These are phyloP conservation scores for Exophiala phaeomuriformis DNA, from an alignment of 2,329 filamentous ascomycete genomes.

Conservation along the genomic window DNA sequence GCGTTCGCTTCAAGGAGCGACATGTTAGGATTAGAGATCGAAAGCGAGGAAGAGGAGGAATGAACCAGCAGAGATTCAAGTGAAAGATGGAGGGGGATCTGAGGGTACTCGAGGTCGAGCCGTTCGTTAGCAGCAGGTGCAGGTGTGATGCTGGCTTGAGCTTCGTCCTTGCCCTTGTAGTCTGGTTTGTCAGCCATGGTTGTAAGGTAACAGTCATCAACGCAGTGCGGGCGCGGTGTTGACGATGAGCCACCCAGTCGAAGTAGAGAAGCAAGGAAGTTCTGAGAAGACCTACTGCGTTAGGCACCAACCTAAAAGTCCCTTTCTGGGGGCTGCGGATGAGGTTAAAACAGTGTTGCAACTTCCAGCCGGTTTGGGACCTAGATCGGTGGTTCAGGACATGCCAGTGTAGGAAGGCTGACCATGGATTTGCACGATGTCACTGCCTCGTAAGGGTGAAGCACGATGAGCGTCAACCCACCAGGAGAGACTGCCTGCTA, in stretches of 20 bases:
- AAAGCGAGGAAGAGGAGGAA: constrained; percentile 13
- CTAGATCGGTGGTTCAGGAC: neutral
- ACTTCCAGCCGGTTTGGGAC: neutral
- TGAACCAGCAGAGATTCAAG: constrained; percentile 24
- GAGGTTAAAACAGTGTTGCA: constrained; percentile 1
- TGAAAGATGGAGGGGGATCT: constrained; percentile 19
- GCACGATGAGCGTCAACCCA: neutral
- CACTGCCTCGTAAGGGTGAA: neutral
- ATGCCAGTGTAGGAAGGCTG: neutral
- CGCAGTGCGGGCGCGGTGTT: neutral
- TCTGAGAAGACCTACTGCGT: neutral
- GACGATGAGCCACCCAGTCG: neutral
- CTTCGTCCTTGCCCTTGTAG: neutral
- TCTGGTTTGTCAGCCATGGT: constrained; percentile 7
- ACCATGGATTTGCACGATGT: neutral
- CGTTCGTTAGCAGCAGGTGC: neutral
- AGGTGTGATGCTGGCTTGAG: neutral
- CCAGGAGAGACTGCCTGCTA: neutral
- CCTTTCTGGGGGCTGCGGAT: neutral
- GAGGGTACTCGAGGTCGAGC: constrained; percentile 17
- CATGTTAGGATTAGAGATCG: constrained; percentile 10
- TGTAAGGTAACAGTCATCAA: neutral
- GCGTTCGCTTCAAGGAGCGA: constrained; percentile 2
- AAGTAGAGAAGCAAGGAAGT: neutral
- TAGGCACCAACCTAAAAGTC: neutral